Evolutionary conservation across 345 rosid species (phyloP), one percentile per base, ranked within the genome.

Genomic region (Melaleuca alternifolia): DNA sequence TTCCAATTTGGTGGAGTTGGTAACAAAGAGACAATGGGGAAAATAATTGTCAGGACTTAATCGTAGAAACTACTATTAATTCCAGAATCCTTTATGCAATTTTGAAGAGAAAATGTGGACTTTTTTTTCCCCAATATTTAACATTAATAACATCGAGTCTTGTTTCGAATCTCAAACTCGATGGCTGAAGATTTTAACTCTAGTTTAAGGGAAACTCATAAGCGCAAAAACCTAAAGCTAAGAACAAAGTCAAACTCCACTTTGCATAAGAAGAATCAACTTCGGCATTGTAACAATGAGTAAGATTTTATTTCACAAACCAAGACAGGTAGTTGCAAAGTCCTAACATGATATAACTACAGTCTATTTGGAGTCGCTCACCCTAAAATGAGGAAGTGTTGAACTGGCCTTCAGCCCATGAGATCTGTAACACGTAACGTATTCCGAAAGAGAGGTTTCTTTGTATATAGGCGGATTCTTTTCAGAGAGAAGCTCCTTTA

Each of bases 331-430:
- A 33, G 44, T 33, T 30, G 8, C 44, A 8, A 65, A 30, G 77
- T 65, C 44, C 23, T 65, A 18, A 44, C 77, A 30, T 41, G 41
- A 41, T 44, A 30, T 21, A 30, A 37, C 23, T 30, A 41, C 12
- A 16, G 23, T 33, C 44, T 16, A 7, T 30, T 30, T 30, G 77
- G 77, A 15, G 23, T 30, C 44, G 6, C 11, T 30, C 15, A 53
- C n/a, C 54, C 54, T 83, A 53, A 91, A 92, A 85, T 90, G 92
- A 59, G 88, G 26, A 30, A 93, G 92, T 62, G 59, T 77, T n/a
- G 91, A 87, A 53, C 85, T 88, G 84, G 92, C 92, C 82, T 88
- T 91, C 75, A 91, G 77, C n/a, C 92, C 91, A 83, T 91, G 90
- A 57, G 92, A 91, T 87, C 87, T 89, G 89, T 89, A 90, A 75